phyloP scores from a whole-genome alignment of 208 protist genomes.

The Wallacemonas sp. region DNA sequence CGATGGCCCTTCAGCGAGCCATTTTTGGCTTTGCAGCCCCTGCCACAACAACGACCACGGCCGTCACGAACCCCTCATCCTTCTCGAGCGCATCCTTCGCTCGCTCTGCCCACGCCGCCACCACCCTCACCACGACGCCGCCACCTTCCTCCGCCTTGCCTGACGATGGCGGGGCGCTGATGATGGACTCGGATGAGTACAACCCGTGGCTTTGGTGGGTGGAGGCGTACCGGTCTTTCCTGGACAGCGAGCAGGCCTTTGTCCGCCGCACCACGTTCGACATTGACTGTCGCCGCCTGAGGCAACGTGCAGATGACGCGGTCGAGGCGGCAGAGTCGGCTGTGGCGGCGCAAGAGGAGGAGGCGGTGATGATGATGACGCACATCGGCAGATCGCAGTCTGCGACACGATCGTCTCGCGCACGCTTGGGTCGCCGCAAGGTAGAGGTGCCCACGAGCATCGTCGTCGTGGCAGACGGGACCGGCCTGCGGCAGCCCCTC shows the following conservation, averaged over 20 bases:
- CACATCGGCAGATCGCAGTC: no score
- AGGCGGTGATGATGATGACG: no score
- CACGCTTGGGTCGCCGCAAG: not conserved
- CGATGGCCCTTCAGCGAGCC: not conserved
- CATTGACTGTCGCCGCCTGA: slow-evolving; percentile 41
- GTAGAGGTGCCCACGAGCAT: not conserved
- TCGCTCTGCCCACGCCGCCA: not conserved
- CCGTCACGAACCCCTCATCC: not conserved
- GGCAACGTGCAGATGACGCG: slow-evolving; percentile 33
- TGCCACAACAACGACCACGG: not conserved
- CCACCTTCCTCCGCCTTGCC: no score
- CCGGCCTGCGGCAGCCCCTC: slow-evolving; percentile 7
- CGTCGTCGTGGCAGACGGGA: slow-evolving; percentile 9
- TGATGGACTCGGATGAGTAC: not conserved
- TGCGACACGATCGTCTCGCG: not conserved
- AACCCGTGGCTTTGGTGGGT: slow-evolving; percentile 75
- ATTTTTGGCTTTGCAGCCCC: not conserved
- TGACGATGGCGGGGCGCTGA: not conserved
- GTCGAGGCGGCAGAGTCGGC: not conserved
- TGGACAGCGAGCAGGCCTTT: slow-evolving; percentile 75
- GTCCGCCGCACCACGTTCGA: slow-evolving; percentile 79
- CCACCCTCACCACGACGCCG: no score
- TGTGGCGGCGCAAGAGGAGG: not conserved
- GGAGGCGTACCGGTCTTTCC: slow-evolving; percentile 68
- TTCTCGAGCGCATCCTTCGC: not conserved